These are phyloP conservation scores for Phanerochaete carnosa DNA, from an alignment of 768 basidiomycete species.

Conservation along the genomic window DNA sequence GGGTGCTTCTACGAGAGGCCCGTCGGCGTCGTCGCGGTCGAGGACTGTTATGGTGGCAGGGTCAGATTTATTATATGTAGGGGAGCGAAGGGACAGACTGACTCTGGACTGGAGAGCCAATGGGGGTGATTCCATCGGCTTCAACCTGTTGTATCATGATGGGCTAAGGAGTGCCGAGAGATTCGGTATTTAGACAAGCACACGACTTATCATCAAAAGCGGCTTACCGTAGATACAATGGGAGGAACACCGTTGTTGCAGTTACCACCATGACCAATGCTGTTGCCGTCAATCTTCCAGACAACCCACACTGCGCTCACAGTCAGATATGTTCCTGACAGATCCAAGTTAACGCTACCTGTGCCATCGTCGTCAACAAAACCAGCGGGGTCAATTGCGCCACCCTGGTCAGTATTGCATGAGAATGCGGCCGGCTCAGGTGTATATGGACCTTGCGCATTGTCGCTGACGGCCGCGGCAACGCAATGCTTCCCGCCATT, in stretches of 20 bases:
- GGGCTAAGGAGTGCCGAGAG: conserved; percentile 2
- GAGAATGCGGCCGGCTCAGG: conserved; percentile 20
- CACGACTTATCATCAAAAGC: too few species aligned
- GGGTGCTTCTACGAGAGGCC: conserved; percentile 30
- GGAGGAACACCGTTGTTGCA: conserved; percentile 2
- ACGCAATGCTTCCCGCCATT: conserved; percentile 21
- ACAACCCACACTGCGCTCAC: conserved; percentile 21
- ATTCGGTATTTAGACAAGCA: neutral
- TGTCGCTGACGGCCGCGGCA: conserved; percentile 26
- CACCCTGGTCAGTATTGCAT: conserved; percentile 24
- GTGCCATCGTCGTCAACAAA: conserved; percentile 24
- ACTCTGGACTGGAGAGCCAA: conserved; percentile 20
- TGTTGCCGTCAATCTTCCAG: conserved; percentile 33
- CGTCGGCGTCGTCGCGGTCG: conserved; percentile 23
- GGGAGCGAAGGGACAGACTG: neutral
- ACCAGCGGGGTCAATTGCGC: conserved; percentile 27
- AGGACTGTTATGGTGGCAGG: conserved; percentile 12
- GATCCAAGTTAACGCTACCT: neutral
- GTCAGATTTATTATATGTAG: neutral
- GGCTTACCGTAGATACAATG: neutral
- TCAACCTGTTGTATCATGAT: conserved; percentile 28
- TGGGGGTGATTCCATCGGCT: conserved; percentile 9
- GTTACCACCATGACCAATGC: conserved; percentile 26
- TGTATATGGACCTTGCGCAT: conserved; percentile 25
- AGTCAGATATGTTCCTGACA: too few species aligned